Evolutionary conservation across 2,329 filamentous ascomycete species (phyloP).

Genomic region (Xylariales sp.): DNA sequence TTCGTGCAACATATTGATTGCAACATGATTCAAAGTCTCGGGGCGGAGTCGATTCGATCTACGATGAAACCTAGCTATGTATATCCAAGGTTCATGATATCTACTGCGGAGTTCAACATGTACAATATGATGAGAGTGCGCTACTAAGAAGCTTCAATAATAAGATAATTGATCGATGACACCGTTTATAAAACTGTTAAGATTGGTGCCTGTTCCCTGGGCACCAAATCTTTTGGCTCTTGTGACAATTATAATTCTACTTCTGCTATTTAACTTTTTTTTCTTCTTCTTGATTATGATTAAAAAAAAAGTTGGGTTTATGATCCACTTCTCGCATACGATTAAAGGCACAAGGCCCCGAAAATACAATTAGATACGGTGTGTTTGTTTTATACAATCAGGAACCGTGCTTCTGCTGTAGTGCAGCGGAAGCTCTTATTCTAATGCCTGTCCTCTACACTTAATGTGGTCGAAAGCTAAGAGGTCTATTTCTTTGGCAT

Average conservation of each 20-base stretch:
- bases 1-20: constrained; percentile 17
- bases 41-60: neutral
- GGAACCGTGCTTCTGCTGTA: too few relatives aligned
- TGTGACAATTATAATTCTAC: too few relatives aligned
- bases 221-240: too few relatives aligned
- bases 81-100: constrained; percentile 29
- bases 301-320: too few relatives aligned
- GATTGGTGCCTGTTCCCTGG: neutral
- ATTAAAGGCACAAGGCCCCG: too few relatives aligned
- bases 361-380: too few relatives aligned
- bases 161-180: constrained; percentile 19
- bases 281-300: too few relatives aligned
- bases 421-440: neutral
- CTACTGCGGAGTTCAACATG: constrained; percentile 20
- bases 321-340: too few relatives aligned
- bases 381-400: too few relatives aligned
- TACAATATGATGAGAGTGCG: constrained; percentile 21
- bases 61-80: constrained; percentile 3
- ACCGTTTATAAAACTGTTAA: neutral
- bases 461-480: neutral
- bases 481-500: neutral
- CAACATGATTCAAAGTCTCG: neutral
- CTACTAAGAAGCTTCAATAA: neutral
- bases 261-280: too few relatives aligned
- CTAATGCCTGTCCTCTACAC: neutral